Percentiles rank a stretch among this genome's conserved stretches.
Conservation (phyloP, 768 basidiomycete genomes). For the Podaxis sp. region DNA sequence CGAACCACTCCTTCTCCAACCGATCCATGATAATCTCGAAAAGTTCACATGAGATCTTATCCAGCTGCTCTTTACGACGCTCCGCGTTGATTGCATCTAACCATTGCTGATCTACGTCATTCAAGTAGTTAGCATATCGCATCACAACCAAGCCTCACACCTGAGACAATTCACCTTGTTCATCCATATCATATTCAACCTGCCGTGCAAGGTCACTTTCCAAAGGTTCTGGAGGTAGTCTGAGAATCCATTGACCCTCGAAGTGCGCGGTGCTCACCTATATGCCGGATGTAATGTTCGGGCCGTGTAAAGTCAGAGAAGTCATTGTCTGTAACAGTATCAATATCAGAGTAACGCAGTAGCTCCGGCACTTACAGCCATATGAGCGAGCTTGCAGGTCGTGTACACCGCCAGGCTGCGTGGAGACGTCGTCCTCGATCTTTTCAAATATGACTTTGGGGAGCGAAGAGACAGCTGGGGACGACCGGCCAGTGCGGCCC, state of each 20-base stretch:
- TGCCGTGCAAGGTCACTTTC: constrained; percentile 89
- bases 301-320: constrained; percentile 70
- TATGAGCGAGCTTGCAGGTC: constrained; percentile 61
- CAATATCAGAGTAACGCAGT: background rate
- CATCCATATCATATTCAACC: constrained; percentile 99
- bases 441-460: constrained; percentile 68
- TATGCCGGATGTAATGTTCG: constrained; percentile 87
- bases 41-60: constrained; percentile 72
- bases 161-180: constrained; percentile 64
- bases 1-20: constrained; percentile 98
- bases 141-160: background rate
- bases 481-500: constrained; percentile 33
- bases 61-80: constrained; percentile 69
- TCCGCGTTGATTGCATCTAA: constrained; percentile 81
- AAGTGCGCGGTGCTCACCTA: constrained; percentile 48
- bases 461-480: constrained; percentile 30
- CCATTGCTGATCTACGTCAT: constrained; percentile 83
- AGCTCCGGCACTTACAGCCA: constrained; percentile 55
- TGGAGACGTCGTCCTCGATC: constrained; percentile 59
- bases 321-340: constrained; percentile 39
- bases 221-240: constrained; percentile 64
- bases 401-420: constrained; percentile 57
- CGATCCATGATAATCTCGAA: constrained; percentile 98
- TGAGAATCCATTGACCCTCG: background rate
- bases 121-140: background rate